Percentiles rank a stretch among this genome's conserved stretches.
Evolutionary conservation across 228 moss, liverwort and hornwort genomes (phyloP).

Genomic region (Sphagnum magellanicum): DNA sequence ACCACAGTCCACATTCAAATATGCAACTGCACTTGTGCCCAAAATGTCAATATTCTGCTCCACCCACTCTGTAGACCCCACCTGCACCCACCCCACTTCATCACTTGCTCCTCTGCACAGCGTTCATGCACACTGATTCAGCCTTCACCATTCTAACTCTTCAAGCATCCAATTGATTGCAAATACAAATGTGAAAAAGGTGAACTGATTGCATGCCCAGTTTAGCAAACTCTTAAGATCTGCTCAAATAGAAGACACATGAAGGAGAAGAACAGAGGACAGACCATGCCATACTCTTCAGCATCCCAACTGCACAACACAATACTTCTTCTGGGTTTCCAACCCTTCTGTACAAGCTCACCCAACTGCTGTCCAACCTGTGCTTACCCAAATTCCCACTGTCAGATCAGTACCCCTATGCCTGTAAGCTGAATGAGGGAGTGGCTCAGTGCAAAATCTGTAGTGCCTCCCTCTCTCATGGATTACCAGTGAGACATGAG

Average conservation of each 20-base stretch:
- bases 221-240: too few relatives aligned
- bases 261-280: background rate
- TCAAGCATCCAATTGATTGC: too few relatives aligned
- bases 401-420: too few relatives aligned
- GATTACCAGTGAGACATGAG: too few relatives aligned
- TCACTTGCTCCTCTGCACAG: background rate
- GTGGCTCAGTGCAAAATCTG: too few relatives aligned
- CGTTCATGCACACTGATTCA: too few relatives aligned
- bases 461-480: too few relatives aligned
- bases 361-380: constrained; percentile 23
- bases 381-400: too few relatives aligned
- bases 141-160: too few relatives aligned
- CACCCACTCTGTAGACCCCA: constrained; percentile 97
- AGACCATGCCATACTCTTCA: constrained; percentile 86
- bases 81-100: constrained; percentile 32
- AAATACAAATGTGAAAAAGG: too few relatives aligned
- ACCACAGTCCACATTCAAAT: constrained; percentile 88
- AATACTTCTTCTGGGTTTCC: constrained; percentile 81
- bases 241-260: background rate
- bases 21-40: constrained; percentile 57
- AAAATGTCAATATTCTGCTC: constrained; percentile 75
- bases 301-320: constrained; percentile 91
- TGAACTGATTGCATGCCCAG: too few relatives aligned
- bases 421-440: too few relatives aligned
- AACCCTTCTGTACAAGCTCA: constrained; percentile 48